A percentile compares a stretch with the other conserved stretches of the same genome.
phyloP scores from a whole-genome alignment of 2,329 filamentous ascomycete species.

The Stachybotrys chlorohalonatus region DNA sequence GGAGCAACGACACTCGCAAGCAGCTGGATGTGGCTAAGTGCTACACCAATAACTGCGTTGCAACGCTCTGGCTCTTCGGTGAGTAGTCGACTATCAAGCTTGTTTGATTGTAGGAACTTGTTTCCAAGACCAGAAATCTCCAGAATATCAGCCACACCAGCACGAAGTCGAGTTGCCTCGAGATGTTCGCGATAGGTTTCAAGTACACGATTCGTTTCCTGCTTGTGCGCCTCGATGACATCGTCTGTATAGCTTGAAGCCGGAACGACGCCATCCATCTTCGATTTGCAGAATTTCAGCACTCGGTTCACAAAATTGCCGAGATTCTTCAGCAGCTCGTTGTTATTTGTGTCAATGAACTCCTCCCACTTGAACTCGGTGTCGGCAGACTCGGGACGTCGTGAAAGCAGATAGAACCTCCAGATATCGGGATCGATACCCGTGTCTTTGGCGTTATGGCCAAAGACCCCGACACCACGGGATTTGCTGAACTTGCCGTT shows the following conservation, averaged over 20 bases:
- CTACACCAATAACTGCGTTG: constrained; percentile 60
- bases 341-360: constrained; percentile 70
- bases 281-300: constrained; percentile 68
- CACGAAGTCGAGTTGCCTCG: constrained; percentile 62
- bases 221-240: constrained; percentile 42
- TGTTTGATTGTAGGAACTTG: constrained; percentile 41
- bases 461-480: constrained; percentile 81
- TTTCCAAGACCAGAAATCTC: constrained; percentile 53
- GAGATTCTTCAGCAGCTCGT: constrained; percentile 69
- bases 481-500: constrained; percentile 91
- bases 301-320: constrained; percentile 68
- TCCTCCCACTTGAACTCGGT: constrained; percentile 79
- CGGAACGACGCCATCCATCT: constrained; percentile 62
- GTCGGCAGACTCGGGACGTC: constrained; percentile 77
- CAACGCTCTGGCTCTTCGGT: constrained; percentile 45
- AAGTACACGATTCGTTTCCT: constrained; percentile 58
- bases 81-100: constrained; percentile 45
- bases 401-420: constrained; percentile 82
- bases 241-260: constrained; percentile 50
- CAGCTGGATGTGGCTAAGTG: constrained; percentile 75
- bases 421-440: constrained; percentile 82
- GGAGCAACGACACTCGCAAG: constrained; percentile 71
- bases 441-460: constrained; percentile 79
- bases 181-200: constrained; percentile 58
- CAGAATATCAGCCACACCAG: constrained; percentile 56